Conservation (phyloP, 1,139 yeast genomes). For the Nakaseomyces sp. region DNA sequence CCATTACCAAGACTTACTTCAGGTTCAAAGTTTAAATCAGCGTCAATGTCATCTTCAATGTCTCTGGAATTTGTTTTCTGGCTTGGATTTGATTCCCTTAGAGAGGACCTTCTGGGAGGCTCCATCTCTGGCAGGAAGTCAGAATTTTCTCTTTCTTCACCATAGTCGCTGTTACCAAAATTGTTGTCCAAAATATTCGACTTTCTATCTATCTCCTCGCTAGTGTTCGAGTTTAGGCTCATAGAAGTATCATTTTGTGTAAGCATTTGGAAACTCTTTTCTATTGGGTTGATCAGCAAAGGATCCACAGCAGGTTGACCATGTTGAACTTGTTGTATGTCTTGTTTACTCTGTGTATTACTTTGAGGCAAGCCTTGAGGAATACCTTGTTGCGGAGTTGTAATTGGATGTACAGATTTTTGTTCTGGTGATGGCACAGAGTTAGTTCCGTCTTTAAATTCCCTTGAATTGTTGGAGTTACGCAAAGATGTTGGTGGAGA, state of each 20-base stretch:
- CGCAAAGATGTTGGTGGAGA: background rate
- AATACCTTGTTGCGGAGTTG: background rate
- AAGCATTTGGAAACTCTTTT: constrained; percentile 27
- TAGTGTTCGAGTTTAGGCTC: constrained; percentile 7
- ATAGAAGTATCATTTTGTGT: constrained; percentile 22
- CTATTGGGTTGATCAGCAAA: constrained; percentile 23
- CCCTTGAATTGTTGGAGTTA: background rate
- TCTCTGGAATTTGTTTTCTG: background rate
- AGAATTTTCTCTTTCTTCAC: constrained; percentile 4
- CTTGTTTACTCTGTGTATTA: background rate
- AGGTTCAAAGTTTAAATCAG: constrained; percentile 1
- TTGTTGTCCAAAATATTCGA: constrained; percentile 2
- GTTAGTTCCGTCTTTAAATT: background rate
- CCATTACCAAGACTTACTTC: background rate
- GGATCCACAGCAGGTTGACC: background rate
- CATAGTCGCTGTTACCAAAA: constrained; percentile 1
- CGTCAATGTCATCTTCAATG: constrained; percentile 1
- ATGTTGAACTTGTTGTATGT: background rate
- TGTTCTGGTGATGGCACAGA: background rate
- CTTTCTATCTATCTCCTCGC: constrained; percentile 4
- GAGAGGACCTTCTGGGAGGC: constrained; percentile 2
- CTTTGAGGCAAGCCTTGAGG: background rate
- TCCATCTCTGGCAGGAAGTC: background rate
- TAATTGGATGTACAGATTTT: background rate
- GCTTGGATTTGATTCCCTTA: background rate